Conservation (phyloP, 208 protist genomes). For the Trypanosoma platydactyli region DNA sequence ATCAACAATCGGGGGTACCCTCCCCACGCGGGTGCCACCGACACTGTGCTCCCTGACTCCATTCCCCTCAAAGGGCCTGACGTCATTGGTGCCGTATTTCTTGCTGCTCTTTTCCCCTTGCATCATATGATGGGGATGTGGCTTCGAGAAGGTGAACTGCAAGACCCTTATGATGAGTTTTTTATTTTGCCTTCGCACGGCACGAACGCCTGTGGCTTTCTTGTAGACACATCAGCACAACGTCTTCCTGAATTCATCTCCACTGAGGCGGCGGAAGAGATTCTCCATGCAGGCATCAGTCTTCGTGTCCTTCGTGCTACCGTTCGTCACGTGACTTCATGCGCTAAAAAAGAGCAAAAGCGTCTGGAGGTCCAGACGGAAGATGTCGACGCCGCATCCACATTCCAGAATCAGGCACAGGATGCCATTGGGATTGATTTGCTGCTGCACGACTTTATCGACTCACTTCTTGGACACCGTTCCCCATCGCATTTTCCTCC, state of each 20-base stretch:
- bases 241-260: slow-evolving; percentile 76
- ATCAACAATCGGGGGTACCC: slow-evolving; percentile 35
- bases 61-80: slow-evolving; percentile 21
- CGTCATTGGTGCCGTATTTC: slow-evolving; percentile 54
- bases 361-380: slow-evolving; percentile 13
- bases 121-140: slow-evolving; percentile 62
- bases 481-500: slow-evolving; percentile 7
- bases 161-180: slow-evolving; percentile 82
- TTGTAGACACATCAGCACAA: slow-evolving; percentile 56
- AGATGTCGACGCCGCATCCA: slow-evolving; percentile 28
- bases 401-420: slow-evolving; percentile 8
- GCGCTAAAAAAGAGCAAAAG: slow-evolving; percentile 31
- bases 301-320: slow-evolving; percentile 69
- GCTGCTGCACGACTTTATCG: slow-evolving; percentile 39
- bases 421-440: slow-evolving; percentile 23
- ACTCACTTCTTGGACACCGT: slow-evolving; percentile 19
- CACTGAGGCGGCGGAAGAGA: slow-evolving; percentile 38
- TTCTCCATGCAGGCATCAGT: slow-evolving; percentile 71
- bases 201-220: slow-evolving; percentile 54
- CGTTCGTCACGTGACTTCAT: slow-evolving; percentile 46
- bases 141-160: slow-evolving; percentile 56
- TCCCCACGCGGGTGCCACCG: background rate
- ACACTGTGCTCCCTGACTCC: background rate
- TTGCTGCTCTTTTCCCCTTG: slow-evolving; percentile 51
- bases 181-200: slow-evolving; percentile 80